Evolutionary conservation across 192 early-diverging fungal genomes (phyloP).

Genomic region (Linnemannia zychae): DNA sequence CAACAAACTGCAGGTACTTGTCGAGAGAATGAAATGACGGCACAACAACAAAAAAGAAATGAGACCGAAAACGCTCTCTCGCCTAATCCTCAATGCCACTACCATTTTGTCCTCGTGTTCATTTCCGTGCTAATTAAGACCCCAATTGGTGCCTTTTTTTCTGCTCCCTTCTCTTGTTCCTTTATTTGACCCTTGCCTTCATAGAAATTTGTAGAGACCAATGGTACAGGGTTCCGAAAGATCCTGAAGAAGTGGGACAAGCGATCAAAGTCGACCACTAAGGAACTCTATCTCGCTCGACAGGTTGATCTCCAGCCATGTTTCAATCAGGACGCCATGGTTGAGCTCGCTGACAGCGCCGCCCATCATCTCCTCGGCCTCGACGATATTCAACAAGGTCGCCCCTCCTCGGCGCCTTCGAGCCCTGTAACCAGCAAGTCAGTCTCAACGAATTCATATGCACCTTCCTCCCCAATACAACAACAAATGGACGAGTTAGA

Average conservation of each 20-base stretch:
- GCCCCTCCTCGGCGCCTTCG: constrained; percentile 34
- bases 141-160: neutral
- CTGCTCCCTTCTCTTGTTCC: neutral
- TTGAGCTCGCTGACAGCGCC: constrained; percentile 90
- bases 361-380: constrained; percentile 84
- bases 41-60: neutral
- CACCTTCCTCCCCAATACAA: constrained; percentile 45
- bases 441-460: neutral
- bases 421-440: constrained; percentile 30
- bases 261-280: constrained; percentile 95
- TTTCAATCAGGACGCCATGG: constrained; percentile 94
- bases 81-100: neutral
- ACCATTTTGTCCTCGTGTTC: neutral
- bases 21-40: neutral
- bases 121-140: neutral
- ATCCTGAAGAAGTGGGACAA: constrained; percentile 99
- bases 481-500: constrained; percentile 70
- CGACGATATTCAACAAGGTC: constrained; percentile 67
- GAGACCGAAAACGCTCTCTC: neutral
- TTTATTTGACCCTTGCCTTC: neutral
- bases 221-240: constrained; percentile 97
- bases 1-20: constrained; percentile 90
- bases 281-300: constrained; percentile 96
- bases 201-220: constrained; percentile 97
- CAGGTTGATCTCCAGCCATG: constrained; percentile 98